A percentile compares a stretch with the other conserved stretches of the same genome.
Evolutionary conservation across 495 filamentous ascomycete genomes (phyloP).

Genomic region (Friedmanniomyces simplex): DNA sequence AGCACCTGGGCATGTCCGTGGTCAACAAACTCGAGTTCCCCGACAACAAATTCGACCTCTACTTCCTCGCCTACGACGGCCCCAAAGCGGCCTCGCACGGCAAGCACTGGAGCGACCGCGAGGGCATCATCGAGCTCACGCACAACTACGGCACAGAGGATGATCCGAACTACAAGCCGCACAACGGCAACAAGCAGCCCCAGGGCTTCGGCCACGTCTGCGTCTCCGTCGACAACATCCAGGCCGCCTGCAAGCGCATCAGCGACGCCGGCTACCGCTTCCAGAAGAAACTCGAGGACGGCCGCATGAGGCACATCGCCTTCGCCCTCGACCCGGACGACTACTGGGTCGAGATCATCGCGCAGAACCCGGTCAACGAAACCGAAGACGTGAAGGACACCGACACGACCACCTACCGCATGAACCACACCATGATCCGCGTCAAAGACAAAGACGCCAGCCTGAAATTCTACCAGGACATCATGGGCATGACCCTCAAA

Average conservation of each 20-base stretch:
- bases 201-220: constrained; percentile 86
- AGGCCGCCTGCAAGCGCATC: constrained; percentile 76
- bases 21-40: constrained; percentile 63
- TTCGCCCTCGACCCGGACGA: constrained; percentile 90
- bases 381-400: constrained; percentile 47
- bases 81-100: constrained; percentile 49
- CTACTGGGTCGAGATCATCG: constrained; percentile 55
- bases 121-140: constrained; percentile 85
- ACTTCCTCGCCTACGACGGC: constrained; percentile 66
- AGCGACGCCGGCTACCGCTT: constrained; percentile 85
- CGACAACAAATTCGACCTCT: constrained; percentile 60
- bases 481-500: constrained; percentile 75
- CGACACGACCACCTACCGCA: constrained; percentile 43
- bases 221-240: constrained; percentile 40
- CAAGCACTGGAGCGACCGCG: constrained; percentile 65
- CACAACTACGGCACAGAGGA: constrained; percentile 95
- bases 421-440: constrained; percentile 72
- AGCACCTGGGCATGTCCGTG: constrained; percentile 80
- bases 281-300: constrained; percentile 87
- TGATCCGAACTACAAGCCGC: constrained; percentile 69
- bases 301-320: constrained; percentile 78
- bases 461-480: constrained; percentile 81
- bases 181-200: constrained; percentile 85
- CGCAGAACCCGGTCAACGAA: constrained; percentile 33
- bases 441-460: constrained; percentile 81